Base-by-base conservation (phyloP, 306 rosid genomes). In the Fragaria ananassa region DNA sequence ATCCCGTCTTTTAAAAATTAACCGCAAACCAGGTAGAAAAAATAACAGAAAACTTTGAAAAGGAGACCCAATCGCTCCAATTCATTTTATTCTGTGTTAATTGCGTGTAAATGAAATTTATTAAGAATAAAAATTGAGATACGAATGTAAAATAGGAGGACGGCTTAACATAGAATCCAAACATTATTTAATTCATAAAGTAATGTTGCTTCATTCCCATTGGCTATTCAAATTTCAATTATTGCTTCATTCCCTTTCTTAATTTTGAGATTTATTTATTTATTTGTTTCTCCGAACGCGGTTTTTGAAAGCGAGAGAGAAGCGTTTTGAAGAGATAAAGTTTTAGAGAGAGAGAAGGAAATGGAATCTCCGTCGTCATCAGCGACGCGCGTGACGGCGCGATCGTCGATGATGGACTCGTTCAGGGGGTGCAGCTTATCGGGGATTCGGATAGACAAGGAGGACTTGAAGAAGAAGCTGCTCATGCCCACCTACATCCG, bases 401-500 rank as follows among this genome's bases (percentile, higher is more conserved):
- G 90, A 68, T 74, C 94, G 23, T 87, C 98, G 76, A 35, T 91
- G 74, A 65, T 91, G 1, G 98, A 93, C 2, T 92, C 98, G 10
- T 19, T 96, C 19, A 68, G 84, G 67, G 91, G 89, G 0, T 92
- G 91, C 72, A 95, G 96, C 2, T 70, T 96, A 34, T 65, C 93
- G 39, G 99, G 96, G 8, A 64, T 83, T 31, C 86, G 89, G 56
- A 83, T 96, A 51, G 96, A 91, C 75, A 96, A 91, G 85, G 96
- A 88, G 49, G 98, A 92, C 51, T 71, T 96, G 82, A 81, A 72
- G 89, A 78, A 81, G 87, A 84, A 83, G 82, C 88, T 96, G 1
- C 58, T 84, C 63, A 87, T 96, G 93, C 98, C 98, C 46, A 90
- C 84, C 64, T 89, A 91, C 74, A 87, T 96, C 42, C 96, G 99